phyloP scores from a whole-genome alignment of 2,329 filamentous ascomycete species.

The Nannizzia gypsea region DNA sequence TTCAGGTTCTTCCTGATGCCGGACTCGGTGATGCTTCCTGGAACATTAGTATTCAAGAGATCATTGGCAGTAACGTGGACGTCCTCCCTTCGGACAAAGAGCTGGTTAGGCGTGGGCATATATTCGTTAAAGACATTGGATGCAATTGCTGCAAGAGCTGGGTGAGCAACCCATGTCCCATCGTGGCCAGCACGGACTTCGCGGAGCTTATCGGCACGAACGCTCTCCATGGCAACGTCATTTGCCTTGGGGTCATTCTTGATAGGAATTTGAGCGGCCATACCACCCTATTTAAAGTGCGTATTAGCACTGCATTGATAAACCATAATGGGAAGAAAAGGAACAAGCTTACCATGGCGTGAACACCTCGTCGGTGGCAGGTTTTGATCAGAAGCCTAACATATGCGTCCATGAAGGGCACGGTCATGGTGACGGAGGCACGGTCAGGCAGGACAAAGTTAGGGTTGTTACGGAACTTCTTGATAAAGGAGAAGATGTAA shows the following conservation, averaged over 20 bases:
- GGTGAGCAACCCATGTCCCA: conserved; percentile 95
- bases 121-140: conserved; percentile 91
- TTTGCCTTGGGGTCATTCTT: conserved; percentile 88
- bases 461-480: conserved; percentile 94
- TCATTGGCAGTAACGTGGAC: conserved; percentile 78
- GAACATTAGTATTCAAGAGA: conserved; percentile 95
- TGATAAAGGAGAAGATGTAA: conserved; percentile 99
- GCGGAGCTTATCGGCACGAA: conserved; percentile 89
- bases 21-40: conserved; percentile 79
- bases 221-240: conserved; percentile 84
- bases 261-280: conserved; percentile 98
- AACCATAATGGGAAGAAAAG: not conserved
- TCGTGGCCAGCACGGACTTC: conserved; percentile 94
- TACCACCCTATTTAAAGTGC: conserved; percentile 49
- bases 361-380: conserved; percentile 91
- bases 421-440: conserved; percentile 86
- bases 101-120: conserved; percentile 97
- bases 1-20: conserved; percentile 96
- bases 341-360: conserved; percentile 59
- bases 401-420: conserved; percentile 96
- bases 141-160: conserved; percentile 77
- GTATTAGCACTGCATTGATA: not conserved
- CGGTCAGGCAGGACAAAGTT: conserved; percentile 91
- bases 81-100: conserved; percentile 81
- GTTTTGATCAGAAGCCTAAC: conserved; percentile 97